Conservation (phyloP, 495 filamentous ascomycete species). For the Xylaria scruposa region DNA sequence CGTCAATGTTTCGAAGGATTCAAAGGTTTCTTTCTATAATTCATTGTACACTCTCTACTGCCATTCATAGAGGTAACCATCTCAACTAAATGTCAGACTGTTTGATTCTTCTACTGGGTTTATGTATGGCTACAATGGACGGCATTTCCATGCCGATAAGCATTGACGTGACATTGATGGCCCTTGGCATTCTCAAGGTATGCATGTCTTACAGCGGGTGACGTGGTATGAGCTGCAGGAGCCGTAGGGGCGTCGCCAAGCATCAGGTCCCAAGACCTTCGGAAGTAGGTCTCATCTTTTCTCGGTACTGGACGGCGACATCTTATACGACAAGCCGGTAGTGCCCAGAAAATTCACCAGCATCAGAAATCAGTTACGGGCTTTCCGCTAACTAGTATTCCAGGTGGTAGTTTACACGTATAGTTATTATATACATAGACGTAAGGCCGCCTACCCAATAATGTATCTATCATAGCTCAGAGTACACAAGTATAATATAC, state of each 20-base stretch:
- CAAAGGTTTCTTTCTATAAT: background rate
- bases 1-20: background rate
- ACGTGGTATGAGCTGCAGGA: conserved; percentile 16
- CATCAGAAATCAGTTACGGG: background rate
- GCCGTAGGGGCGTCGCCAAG: conserved; percentile 2
- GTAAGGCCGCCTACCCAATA: background rate
- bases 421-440: background rate
- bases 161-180: background rate
- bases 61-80: background rate
- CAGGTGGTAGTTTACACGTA: background rate
- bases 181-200: background rate
- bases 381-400: background rate
- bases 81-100: too few species aligned
- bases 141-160: conserved; percentile 22
- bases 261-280: background rate
- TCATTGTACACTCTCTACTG: background rate
- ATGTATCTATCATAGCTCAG: background rate
- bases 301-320: too few species aligned
- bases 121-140: background rate
- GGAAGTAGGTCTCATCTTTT: too few species aligned
- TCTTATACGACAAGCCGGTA: too few species aligned
- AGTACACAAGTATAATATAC: background rate
- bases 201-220: conserved; percentile 8
- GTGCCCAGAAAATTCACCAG: background rate
- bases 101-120: background rate